These are phyloP conservation scores for Mortierella sp. DNA, from an alignment of 371 early-diverging fungal species.

Conservation along the genomic window DNA sequence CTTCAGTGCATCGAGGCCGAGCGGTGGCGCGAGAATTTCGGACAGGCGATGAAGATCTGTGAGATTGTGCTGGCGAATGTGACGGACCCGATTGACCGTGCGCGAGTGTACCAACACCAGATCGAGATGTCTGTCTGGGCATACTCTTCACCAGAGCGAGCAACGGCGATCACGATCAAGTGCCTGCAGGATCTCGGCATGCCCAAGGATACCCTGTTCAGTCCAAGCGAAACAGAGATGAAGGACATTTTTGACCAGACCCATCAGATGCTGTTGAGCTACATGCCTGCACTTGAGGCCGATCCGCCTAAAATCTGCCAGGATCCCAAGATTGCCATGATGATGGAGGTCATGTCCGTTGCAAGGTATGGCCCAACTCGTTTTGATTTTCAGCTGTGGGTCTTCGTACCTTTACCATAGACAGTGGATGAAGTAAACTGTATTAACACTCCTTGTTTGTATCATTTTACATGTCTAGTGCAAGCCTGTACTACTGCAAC, in stretches of 20 bases:
- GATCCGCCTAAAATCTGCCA: constrained; percentile 25
- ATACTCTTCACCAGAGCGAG: constrained; percentile 23
- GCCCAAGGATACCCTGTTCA: constrained; percentile 17
- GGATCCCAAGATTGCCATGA: constrained; percentile 42
- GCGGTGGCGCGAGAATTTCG: constrained; percentile 52
- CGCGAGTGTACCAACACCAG: constrained; percentile 46
- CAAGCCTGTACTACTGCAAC: constrained; percentile 41
- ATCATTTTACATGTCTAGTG: background rate
- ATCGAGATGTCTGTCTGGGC: constrained; percentile 57
- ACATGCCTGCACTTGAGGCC: constrained; percentile 28
- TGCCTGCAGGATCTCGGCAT: constrained; percentile 45
- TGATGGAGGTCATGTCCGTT: constrained; percentile 40
- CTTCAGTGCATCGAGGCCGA: constrained; percentile 56
- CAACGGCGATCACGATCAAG: constrained; percentile 27
- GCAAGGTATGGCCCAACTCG: constrained; percentile 17
- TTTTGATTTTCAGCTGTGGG: no score
- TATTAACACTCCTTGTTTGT: background rate
- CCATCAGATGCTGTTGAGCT: constrained; percentile 23
- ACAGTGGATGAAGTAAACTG: no score
- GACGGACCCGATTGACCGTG: constrained; percentile 44
- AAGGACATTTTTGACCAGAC: constrained; percentile 26
- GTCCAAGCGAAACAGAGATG: constrained; percentile 34
- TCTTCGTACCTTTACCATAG: no score
- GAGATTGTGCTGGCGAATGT: constrained; percentile 34
- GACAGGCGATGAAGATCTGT: constrained; percentile 46